phyloP scores from a whole-genome alignment of 208 protist genomes.

The Crithidia fasciculata region DNA sequence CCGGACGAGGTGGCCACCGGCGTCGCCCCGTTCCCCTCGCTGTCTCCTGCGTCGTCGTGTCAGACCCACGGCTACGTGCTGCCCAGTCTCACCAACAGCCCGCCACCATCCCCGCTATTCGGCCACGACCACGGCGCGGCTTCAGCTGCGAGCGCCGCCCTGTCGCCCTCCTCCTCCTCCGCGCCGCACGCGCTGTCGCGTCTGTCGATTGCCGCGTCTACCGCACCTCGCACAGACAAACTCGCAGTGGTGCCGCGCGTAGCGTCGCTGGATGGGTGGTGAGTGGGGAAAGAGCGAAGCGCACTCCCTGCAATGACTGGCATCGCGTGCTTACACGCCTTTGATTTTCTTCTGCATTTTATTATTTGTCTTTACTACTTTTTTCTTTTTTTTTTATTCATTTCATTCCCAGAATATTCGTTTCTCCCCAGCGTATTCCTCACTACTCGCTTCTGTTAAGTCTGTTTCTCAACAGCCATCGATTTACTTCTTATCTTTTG shows the following conservation, averaged over 20 bases:
- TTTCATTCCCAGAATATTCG: no score
- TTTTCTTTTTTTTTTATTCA: background rate
- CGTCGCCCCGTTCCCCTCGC: background rate
- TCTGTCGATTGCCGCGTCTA: conserved; percentile 2
- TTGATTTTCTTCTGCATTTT: background rate
- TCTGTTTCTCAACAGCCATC: background rate
- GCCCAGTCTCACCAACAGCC: background rate
- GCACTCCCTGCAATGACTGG: no score
- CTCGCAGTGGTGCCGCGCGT: conserved; percentile 2
- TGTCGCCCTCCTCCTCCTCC: background rate
- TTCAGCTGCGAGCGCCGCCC: background rate
- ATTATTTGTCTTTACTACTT: background rate
- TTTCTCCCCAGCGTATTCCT: no score
- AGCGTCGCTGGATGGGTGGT: background rate
- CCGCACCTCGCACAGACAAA: background rate
- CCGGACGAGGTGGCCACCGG: background rate
- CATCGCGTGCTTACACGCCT: no score
- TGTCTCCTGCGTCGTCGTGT: conserved; percentile 8
- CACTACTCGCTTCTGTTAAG: no score
- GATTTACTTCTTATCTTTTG: background rate
- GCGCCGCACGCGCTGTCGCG: background rate
- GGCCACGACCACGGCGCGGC: background rate
- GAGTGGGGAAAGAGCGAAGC: no score
- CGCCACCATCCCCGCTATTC: background rate
- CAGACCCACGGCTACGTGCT: conserved; percentile 12